Base-by-base conservation (phyloP, 2,329 filamentous ascomycete genomes). In the Westerdykella sp. region DNA sequence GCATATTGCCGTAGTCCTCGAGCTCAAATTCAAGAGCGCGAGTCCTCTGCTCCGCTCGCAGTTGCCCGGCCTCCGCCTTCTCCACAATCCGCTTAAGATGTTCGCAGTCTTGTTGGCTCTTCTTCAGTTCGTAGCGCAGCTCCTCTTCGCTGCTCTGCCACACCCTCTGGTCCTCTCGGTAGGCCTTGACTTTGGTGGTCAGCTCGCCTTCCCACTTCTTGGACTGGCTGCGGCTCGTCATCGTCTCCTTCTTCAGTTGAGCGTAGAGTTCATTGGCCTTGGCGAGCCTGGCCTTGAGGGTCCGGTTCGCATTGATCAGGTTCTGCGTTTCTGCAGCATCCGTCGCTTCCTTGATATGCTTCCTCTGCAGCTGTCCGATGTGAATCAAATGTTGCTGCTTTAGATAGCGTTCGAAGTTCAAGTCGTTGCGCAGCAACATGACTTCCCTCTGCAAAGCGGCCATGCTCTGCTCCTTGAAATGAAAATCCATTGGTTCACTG, bases 311-410 rank as follows among this genome's bases (percentile, higher is more conserved):
- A 54, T 88, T 84, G 50, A 91, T 79, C 3, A 93, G 69, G 41
- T 89, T 88, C 52, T 91, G 85, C 2, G 84, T 88, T 59, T 93
- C 86, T 1, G 87, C 86, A 60, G 91, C 87, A 1, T 80, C 84
- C 1, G 85, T 84, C 6, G 85, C 85, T 62, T 90, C 84, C 50
- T 79, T 79, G 50, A 91, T 80, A 45, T 88, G 83, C 48, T 82
- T 81, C 12, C 85, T 76, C 53, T 86, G 83, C 34, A 93, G 69
- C 56, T 87, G 84, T 1, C 85, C 85, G 59, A 93, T 90, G 46
- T 91, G 85, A 2, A 83, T 79, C 51, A 90, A 79, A 62, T 91
- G 87, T 57, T 93, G 87, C 50, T 88, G 80, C 60, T 90, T 91
- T 56, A 91, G 76, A 64, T 88, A 91, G 21, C 85, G 77, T 63